A percentile compares a stretch with the other conserved stretches of the same genome.
These are phyloP conservation scores for Selaginella tamariscina DNA, from an alignment of 75 land plant species.

Conservation along the genomic window DNA sequence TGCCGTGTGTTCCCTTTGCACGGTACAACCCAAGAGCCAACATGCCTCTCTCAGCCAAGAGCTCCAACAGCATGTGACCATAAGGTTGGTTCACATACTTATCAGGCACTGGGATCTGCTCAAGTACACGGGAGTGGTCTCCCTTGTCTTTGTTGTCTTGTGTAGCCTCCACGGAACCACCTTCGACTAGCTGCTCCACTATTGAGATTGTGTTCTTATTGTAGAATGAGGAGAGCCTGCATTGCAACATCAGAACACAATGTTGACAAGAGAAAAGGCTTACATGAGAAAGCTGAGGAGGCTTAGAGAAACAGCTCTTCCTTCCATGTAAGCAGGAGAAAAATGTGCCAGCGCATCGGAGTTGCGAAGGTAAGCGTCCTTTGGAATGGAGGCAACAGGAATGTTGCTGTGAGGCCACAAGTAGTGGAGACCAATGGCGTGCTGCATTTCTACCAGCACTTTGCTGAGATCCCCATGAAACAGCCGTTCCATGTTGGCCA, in stretches of 20 bases:
- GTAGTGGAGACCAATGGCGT: conserved; percentile 18
- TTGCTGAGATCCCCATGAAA: conserved; percentile 6
- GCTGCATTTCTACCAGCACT: conserved; percentile 23
- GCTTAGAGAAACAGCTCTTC: conserved; percentile 19
- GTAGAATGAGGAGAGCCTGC: conserved; percentile 1
- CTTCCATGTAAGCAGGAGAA: conserved; percentile 18
- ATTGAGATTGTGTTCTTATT: neutral
- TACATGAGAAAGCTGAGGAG: conserved; percentile 20
- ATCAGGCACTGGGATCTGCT: conserved; percentile 15
- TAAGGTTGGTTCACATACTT: conserved; percentile 15
- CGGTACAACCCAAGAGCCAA: conserved; percentile 25
- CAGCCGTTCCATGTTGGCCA: conserved; percentile 21
- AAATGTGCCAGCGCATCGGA: conserved; percentile 18
- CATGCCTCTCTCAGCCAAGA: conserved; percentile 16
- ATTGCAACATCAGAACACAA: neutral
- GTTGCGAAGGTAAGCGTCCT: conserved; percentile 14
- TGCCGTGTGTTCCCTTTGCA: conserved; percentile 16
- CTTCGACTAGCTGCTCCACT: conserved; percentile 15
- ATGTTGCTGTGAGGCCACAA: conserved; percentile 17
- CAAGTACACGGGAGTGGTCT: conserved; percentile 8
- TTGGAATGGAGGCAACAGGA: neutral
- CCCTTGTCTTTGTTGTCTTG: conserved; percentile 4
- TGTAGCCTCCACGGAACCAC: conserved; percentile 15
- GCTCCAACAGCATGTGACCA: conserved; percentile 10
- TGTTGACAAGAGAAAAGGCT: neutral